A percentile compares a stretch with the other conserved stretches of the same genome.
Conservation (phyloP, 2,329 filamentous ascomycete species). For the Didymella segeticola region DNA sequence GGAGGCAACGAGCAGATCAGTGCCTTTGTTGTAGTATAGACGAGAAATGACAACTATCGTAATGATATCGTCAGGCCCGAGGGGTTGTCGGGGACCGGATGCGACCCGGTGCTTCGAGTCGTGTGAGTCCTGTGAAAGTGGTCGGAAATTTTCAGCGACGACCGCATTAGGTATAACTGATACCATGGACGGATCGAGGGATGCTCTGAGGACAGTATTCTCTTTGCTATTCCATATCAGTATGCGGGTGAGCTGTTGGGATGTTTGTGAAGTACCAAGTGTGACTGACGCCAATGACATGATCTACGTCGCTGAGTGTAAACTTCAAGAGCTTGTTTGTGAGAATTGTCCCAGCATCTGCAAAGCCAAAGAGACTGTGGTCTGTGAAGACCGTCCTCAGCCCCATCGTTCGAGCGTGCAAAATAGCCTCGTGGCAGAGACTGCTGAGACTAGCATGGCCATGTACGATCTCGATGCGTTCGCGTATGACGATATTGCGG, state of each 20-base stretch:
- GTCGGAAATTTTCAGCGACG: conserved; percentile 93
- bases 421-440: conserved; percentile 90
- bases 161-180: conserved; percentile 98
- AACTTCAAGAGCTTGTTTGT: conserved; percentile 98
- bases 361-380: conserved; percentile 96
- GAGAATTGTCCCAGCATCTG: conserved; percentile 92
- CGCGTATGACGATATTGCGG: conserved; percentile 91
- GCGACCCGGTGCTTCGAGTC: conserved; percentile 39
- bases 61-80: conserved; percentile 84
- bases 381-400: conserved; percentile 95
- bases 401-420: conserved; percentile 96
- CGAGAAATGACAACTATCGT: conserved; percentile 97
- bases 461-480: conserved; percentile 96
- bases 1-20: conserved; percentile 92
- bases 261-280: conserved; percentile 72
- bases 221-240: conserved; percentile 73
- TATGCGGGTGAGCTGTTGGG: background rate
- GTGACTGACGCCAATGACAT: conserved; percentile 98
- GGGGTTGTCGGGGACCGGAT: conserved; percentile 67
- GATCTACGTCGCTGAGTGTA: conserved; percentile 92
- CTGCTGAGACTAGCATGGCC: conserved; percentile 95
- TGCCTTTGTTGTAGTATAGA: conserved; percentile 98
- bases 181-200: conserved; percentile 94
- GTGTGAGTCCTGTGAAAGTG: conserved; percentile 58
- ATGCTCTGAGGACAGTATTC: conserved; percentile 93